Evolutionary conservation across 176 grass and related monocot species (phyloP), one percentile per base, ranked within the genome.

Genomic region (Stipa capillata): DNA sequence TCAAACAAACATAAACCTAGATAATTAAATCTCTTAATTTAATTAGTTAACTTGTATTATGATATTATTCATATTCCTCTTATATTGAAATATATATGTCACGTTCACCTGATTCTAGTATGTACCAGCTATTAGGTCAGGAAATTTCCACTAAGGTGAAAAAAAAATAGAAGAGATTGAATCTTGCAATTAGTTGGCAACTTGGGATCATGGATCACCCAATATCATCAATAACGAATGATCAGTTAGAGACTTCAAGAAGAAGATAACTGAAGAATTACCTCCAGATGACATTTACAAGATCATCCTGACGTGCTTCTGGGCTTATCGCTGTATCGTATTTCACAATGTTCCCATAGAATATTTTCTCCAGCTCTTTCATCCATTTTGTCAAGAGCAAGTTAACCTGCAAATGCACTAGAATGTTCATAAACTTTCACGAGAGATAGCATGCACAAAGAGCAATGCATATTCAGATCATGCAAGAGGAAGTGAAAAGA

Each of bases 331-430:
- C 88, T 83, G 85, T 43, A 73, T 99, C 96, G 62, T 91, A 99
- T 87, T 91, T 91, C 81, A 95, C 78, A 85, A 99, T 93, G 84
- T 99, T 99, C 79, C 96, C 96, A 79, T 99, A 99, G 77, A 99
- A 99, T 99, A 99, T 99, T 82, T 93, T 99, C 78, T 99, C 96
- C 41, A 99, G 84, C 50, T 99, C 96, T 64, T 99, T 99, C 96
- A 99, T 95, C 96, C 96, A 95, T 83, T 91, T 99, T 91, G 20
- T 89, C 83, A 99, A 79, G 25, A 99, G 86, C 83, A 99, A 93
- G 42, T 99, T 95, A 65, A 99, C 96, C 96, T 99, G 85, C 54
- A 85, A 69, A 36, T 21, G 49, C 44, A 66, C 44, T 40, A 84
- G 18, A 25, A 23, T 61, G 70, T 61, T 23, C n/a, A 21, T 35